Evolutionary conservation across 2,329 filamentous ascomycete genomes (phyloP).

Genomic region (Aspergillus transmontanensis): DNA sequence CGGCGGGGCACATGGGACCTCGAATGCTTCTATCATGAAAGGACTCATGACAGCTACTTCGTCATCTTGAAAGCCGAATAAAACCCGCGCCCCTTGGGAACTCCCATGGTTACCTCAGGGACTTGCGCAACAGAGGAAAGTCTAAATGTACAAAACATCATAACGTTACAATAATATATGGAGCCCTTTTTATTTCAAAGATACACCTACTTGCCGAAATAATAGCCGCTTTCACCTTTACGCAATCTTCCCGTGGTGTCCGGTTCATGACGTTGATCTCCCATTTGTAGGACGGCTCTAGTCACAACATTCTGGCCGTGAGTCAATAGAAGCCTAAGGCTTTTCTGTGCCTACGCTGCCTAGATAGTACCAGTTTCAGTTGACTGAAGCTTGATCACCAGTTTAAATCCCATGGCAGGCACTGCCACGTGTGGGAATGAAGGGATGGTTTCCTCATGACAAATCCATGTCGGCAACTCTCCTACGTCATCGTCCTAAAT

Average conservation of each 20-base stretch:
- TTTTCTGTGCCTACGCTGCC: background rate
- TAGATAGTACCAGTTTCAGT: too few relatives aligned
- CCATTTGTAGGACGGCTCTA: background rate
- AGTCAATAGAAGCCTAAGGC: background rate
- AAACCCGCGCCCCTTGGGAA: background rate
- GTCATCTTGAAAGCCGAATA: background rate
- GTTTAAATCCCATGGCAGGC: background rate
- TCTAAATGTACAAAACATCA: background rate
- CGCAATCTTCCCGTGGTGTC: background rate
- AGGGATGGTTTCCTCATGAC: background rate
- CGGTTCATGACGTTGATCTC: background rate
- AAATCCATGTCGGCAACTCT: background rate
- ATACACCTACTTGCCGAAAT: background rate
- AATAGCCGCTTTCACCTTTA: background rate
- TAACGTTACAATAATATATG: constrained; percentile 3
- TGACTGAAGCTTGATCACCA: background rate
- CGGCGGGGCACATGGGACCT: background rate
- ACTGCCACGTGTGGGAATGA: background rate
- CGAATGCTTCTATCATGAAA: background rate
- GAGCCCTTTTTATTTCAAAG: background rate
- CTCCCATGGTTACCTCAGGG: background rate
- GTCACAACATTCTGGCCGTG: background rate
- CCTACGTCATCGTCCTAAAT: background rate
- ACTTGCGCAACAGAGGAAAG: background rate
- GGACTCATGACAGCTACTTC: background rate